Percentiles rank a stretch among this genome's conserved stretches.
phyloP scores from a whole-genome alignment of 2,329 filamentous ascomycete genomes.

The Chaetothyriales sp. region DNA sequence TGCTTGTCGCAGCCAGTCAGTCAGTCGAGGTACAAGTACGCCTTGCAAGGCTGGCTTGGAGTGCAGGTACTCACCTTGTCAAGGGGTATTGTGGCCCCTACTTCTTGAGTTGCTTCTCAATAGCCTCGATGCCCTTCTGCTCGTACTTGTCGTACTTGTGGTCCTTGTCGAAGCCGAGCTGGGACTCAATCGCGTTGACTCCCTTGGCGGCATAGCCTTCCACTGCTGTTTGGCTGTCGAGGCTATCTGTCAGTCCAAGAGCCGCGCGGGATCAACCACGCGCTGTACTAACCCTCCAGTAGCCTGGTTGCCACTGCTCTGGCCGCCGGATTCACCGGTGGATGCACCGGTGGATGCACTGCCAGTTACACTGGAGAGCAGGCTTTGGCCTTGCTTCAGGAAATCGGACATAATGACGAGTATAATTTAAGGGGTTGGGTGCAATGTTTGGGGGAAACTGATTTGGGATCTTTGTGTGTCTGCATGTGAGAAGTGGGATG shows the following conservation, averaged over 20 bases:
- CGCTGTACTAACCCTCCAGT: neutral
- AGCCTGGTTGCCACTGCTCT: neutral
- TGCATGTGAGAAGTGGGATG: neutral
- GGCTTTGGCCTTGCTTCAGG: neutral
- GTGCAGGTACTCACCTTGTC: neutral
- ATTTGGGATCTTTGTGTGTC: no score
- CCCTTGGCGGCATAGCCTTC: neutral
- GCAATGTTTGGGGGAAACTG: neutral
- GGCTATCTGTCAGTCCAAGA: neutral
- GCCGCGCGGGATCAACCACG: no score
- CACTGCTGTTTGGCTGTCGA: neutral
- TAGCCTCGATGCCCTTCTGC: neutral
- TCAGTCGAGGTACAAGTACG: no score
- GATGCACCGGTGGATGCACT: neutral
- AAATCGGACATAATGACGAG: neutral
- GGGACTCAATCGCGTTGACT: neutral
- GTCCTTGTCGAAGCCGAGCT: slow-evolving; percentile 1
- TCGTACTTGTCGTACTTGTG: slow-evolving; percentile 2
- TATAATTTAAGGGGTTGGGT: neutral
- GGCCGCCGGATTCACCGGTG: neutral
- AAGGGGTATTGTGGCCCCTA: neutral
- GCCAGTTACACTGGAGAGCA: neutral
- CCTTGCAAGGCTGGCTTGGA: no score
- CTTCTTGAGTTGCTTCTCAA: neutral
- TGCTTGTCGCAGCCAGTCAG: neutral